Evolutionary conservation across 1,284 basidiomycete species (phyloP).

Genomic region (Trametes hirsuta): DNA sequence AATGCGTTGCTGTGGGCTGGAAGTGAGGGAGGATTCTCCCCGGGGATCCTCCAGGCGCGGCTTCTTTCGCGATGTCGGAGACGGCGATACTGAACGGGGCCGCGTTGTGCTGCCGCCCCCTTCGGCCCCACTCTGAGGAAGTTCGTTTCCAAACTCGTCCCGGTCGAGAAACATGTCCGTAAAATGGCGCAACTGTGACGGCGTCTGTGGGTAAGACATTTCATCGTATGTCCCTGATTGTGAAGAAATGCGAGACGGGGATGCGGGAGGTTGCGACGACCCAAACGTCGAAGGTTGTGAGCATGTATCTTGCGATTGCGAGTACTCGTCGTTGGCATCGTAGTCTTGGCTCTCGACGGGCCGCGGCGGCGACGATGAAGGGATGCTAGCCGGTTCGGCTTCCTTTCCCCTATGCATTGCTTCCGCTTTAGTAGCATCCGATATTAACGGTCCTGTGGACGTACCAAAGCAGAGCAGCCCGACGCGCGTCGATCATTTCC

Average conservation of each 20-base stretch:
- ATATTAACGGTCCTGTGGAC: neutral
- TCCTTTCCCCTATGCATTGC: neutral
- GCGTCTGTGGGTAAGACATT: neutral
- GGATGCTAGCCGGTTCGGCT: too few relatives aligned
- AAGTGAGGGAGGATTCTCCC: neutral
- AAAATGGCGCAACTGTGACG: slow-evolving; percentile 15
- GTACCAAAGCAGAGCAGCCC: neutral
- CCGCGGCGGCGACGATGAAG: slow-evolving; percentile 8
- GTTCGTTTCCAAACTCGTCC: slow-evolving; percentile 16
- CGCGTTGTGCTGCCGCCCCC: neutral
- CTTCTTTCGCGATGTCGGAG: neutral
- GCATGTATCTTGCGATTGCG: slow-evolving; percentile 6
- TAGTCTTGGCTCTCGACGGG: slow-evolving; percentile 12
- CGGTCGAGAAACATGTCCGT: slow-evolving; percentile 19
- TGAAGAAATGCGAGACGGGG: slow-evolving; percentile 4
- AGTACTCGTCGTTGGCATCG: slow-evolving; percentile 17
- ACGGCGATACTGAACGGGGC: neutral
- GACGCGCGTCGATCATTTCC: slow-evolving; percentile 1
- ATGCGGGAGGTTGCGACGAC: neutral
- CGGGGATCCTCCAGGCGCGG: neutral
- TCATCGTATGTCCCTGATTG: slow-evolving; percentile 1
- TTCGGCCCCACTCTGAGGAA: neutral
- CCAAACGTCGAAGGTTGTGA: slow-evolving; percentile 11
- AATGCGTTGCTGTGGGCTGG: neutral
- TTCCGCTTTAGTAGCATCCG: neutral